Percentiles rank a stretch among this genome's conserved stretches.
Evolutionary conservation across 441 rosid species (phyloP).

Genomic region (Gossypium trilobum): DNA sequence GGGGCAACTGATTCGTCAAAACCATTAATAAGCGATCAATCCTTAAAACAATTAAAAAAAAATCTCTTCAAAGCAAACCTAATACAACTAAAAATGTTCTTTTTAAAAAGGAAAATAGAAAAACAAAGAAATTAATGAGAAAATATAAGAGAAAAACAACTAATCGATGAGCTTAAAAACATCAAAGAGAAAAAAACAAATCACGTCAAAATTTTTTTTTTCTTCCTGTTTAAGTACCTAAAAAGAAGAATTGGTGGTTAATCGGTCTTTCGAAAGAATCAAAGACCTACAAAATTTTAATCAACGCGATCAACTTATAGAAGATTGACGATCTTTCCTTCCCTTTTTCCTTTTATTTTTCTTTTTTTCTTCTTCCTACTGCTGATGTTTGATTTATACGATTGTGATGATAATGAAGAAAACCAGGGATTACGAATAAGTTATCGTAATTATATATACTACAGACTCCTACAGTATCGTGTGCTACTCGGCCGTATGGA

Average conservation of each 20-base stretch:
- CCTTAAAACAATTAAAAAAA: neutral
- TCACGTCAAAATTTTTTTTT: neutral
- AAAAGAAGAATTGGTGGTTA: neutral
- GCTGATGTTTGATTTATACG: neutral
- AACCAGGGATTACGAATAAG: neutral
- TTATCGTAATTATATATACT: neutral
- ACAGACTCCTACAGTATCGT: neutral
- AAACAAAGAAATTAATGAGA: neutral
- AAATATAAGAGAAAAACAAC: neutral
- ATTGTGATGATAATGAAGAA: slow-evolving; percentile 9
- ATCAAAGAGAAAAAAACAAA: neutral
- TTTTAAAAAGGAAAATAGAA: neutral
- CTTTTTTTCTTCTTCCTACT: neutral
- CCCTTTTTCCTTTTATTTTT: neutral
- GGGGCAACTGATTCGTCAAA: neutral
- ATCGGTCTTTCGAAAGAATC: slow-evolving; percentile 12
- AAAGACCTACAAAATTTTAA: slow-evolving; percentile 1
- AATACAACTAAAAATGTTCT: neutral
- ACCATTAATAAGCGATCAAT: neutral
- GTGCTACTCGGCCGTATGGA: neutral
- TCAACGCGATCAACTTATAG: neutral
- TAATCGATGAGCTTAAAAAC: neutral
- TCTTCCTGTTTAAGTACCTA: neutral
- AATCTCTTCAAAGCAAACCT: neutral
- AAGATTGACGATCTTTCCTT: neutral